phyloP scores from a whole-genome alignment of 1,284 basidiomycete genomes.

The Irpex sp. region DNA sequence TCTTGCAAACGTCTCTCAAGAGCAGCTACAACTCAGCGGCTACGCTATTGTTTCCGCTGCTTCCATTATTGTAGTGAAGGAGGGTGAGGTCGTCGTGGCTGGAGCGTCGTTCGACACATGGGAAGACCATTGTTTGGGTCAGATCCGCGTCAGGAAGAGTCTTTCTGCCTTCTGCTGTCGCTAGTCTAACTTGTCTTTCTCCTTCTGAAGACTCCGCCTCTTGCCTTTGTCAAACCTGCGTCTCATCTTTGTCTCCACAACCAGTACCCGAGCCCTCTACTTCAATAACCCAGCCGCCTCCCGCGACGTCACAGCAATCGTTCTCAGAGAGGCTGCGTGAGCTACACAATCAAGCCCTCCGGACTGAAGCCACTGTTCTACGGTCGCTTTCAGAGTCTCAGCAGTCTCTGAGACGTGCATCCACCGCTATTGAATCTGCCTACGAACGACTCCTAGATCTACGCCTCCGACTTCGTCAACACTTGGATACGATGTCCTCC shows the following conservation, averaged over 20 bases:
- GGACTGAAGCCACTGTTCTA: conserved; percentile 1
- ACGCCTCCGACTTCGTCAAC: conserved; percentile 4
- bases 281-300: background rate
- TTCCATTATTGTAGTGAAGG: background rate
- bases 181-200: conserved; percentile 7
- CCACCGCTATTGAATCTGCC: conserved; percentile 13
- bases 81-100: background rate
- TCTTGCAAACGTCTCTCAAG: background rate
- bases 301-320: background rate
- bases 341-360: background rate
- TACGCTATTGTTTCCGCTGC: background rate
- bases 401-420: conserved; percentile 14
- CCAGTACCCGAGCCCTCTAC: background rate
- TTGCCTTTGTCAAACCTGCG: conserved; percentile 5
- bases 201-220: conserved; percentile 10
- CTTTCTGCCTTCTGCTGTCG: background rate
- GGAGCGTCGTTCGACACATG: conserved; percentile 9
- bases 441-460: conserved; percentile 13
- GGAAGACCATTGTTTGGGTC: conserved; percentile 17
- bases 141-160: conserved; percentile 12
- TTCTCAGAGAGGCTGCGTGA: background rate
- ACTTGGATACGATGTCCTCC: conserved; percentile 9
- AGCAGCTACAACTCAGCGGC: background rate
- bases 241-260: background rate
- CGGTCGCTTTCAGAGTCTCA: conserved; percentile 13